Conservation (phyloP, 306 rosid genomes). For the Senna siamea region DNA sequence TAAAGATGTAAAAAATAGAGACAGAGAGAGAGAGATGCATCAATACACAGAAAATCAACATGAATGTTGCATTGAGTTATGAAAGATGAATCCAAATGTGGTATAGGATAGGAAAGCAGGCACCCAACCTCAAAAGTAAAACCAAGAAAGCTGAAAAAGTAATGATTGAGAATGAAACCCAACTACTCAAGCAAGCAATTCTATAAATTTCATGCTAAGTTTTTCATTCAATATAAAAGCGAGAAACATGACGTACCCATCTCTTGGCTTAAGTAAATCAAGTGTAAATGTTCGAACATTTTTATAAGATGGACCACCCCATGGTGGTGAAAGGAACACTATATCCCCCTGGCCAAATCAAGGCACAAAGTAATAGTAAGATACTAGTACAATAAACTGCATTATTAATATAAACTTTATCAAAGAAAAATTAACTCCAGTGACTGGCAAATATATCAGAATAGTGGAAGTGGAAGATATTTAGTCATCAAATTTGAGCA, state of each 20-base stretch:
- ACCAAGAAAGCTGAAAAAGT: not conserved
- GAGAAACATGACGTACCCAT: constrained; percentile 42
- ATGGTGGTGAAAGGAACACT: constrained; percentile 49
- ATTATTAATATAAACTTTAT: not conserved
- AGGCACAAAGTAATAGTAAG: not conserved
- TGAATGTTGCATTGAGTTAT: not conserved
- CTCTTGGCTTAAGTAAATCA: constrained; percentile 43
- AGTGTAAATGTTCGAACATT: constrained; percentile 39
- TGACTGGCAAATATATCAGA: not conserved
- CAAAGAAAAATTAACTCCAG: not conserved
- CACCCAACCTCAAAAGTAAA: not conserved
- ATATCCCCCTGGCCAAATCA: constrained; percentile 43
- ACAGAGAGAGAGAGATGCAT: not conserved
- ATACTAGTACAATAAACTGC: not conserved
- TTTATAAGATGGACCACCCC: constrained; percentile 51
- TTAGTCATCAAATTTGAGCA: not conserved
- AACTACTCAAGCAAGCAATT: not conserved
- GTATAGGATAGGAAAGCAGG: not conserved
- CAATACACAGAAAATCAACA: not conserved
- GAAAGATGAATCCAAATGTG: not conserved
- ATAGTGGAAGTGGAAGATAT: not conserved
- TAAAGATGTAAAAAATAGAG: not conserved
- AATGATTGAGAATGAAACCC: too few species aligned
- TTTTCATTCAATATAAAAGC: not conserved
- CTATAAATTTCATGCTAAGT: not conserved